phyloP scores from a whole-genome alignment of 257 asterid genomes.

The Striga asiatica region DNA sequence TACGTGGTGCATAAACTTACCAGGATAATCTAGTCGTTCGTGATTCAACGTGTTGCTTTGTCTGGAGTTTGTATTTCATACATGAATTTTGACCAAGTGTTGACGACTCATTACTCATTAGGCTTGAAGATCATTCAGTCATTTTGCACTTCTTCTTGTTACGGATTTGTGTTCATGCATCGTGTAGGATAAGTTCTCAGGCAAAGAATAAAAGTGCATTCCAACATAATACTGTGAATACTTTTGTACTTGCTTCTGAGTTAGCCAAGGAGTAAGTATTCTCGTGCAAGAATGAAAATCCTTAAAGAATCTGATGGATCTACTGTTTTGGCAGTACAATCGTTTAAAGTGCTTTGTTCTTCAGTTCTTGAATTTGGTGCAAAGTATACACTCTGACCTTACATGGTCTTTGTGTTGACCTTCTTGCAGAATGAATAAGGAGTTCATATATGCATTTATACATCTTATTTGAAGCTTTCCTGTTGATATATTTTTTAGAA shows the following conservation, averaged over 20 bases:
- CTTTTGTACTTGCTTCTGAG: background rate
- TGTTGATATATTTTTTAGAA: background rate
- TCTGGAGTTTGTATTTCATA: background rate
- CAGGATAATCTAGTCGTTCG: background rate
- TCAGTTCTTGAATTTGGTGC: conserved; percentile 5
- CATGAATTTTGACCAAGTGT: background rate
- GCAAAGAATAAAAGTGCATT: background rate
- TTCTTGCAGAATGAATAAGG: background rate
- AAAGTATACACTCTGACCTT: background rate
- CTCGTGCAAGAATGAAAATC: background rate
- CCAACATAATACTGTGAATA: background rate
- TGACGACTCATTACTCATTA: background rate
- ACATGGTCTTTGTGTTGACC: background rate
- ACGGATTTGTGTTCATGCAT: background rate
- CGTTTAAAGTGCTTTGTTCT: too few relatives aligned
- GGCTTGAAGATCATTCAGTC: background rate
- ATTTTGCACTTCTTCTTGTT: background rate
- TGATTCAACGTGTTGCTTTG: background rate
- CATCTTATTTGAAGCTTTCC: background rate
- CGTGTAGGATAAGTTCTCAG: background rate
- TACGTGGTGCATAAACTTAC: background rate
- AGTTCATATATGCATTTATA: background rate
- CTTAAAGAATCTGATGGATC: background rate
- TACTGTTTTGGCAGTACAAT: background rate
- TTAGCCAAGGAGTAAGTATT: background rate